Percentiles rank a stretch among this genome's conserved stretches.
phyloP scores from a whole-genome alignment of 768 basidiomycete genomes.

The Tulasnella sp. region DNA sequence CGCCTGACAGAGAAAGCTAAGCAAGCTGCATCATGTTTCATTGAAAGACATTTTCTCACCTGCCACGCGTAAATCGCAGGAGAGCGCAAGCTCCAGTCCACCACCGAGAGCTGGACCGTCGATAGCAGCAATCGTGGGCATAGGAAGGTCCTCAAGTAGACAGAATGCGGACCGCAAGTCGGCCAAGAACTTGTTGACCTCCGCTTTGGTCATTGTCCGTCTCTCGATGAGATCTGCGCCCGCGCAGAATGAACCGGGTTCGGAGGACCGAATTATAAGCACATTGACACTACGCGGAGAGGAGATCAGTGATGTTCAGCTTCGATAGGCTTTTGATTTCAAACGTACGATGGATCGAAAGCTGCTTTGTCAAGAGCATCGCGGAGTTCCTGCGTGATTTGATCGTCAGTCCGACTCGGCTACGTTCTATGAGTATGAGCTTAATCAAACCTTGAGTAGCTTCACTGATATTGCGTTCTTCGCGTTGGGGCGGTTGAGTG shows the following conservation, averaged over 20 bases:
- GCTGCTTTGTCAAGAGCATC: constrained; percentile 55
- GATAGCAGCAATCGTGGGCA: constrained; percentile 87
- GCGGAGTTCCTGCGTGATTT: constrained; percentile 46
- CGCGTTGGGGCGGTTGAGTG: constrained; percentile 69
- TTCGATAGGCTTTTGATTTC: neutral
- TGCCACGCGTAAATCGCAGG: constrained; percentile 83
- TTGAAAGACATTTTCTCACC: constrained; percentile 36
- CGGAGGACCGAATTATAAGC: constrained; percentile 72
- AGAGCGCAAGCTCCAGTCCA: constrained; percentile 78
- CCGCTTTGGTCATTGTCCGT: constrained; percentile 61
- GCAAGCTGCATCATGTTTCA: neutral
- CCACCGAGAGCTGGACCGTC: constrained; percentile 91
- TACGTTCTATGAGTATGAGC: too few species aligned
- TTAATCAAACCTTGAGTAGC: constrained; percentile 47
- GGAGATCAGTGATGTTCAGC: neutral
- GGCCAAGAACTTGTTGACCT: constrained; percentile 67
- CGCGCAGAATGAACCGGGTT: constrained; percentile 73
- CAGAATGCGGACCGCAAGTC: constrained; percentile 60
- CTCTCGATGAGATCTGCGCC: constrained; percentile 85
- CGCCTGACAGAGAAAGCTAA: constrained; percentile 19
- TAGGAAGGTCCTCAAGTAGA: constrained; percentile 66
- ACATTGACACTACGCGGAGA: constrained; percentile 46
- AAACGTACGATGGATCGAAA: constrained; percentile 49
- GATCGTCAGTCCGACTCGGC: constrained; percentile 2
- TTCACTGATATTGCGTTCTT: constrained; percentile 79